Conservation (phyloP, 768 basidiomycete species). For the Boletus tomentosulus region DNA sequence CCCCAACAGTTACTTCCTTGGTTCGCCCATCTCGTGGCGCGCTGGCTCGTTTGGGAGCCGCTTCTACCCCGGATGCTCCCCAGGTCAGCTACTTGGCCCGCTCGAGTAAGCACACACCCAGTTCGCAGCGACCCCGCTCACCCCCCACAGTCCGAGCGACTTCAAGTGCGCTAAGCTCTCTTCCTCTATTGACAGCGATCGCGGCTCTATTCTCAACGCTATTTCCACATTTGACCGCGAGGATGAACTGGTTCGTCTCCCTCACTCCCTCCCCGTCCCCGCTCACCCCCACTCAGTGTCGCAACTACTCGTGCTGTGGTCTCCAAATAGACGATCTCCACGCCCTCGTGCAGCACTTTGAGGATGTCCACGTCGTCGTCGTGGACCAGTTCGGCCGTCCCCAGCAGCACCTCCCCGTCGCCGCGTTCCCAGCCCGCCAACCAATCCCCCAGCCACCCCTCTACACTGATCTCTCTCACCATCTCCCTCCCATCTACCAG, state of each 20-base stretch:
- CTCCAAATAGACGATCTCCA: conserved; percentile 71
- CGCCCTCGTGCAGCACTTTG: conserved; percentile 88
- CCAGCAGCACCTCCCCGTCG: conserved; percentile 28
- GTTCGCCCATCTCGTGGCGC: conserved; percentile 71
- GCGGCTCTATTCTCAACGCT: conserved; percentile 58
- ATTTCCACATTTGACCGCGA: conserved; percentile 63
- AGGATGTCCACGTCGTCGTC: conserved; percentile 83
- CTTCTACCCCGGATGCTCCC: conserved; percentile 60
- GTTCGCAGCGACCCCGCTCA: neutral
- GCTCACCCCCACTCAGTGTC: conserved; percentile 45
- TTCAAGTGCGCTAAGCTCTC: conserved; percentile 45
- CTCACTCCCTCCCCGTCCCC: neutral
- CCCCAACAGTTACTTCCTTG: conserved; percentile 48
- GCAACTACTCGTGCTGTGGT: conserved; percentile 90
- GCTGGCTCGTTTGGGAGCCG: conserved; percentile 61
- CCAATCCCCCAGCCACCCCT: conserved; percentile 30
- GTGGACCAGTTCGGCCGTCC: conserved; percentile 41
- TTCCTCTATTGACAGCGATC: conserved; percentile 59
- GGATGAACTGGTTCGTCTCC: conserved; percentile 60
- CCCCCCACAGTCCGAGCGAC: conserved; percentile 36
- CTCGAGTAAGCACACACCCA: conserved; percentile 51
- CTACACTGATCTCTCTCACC: conserved; percentile 23
- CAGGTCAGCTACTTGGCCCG: conserved; percentile 55
- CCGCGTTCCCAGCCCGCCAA: conserved; percentile 33
- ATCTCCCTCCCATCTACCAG: conserved; percentile 30